Evolutionary conservation across 805 yeast species (phyloP), one percentile per base, ranked within the genome.

Genomic region (Cyberlindnera euphorbiae): DNA sequence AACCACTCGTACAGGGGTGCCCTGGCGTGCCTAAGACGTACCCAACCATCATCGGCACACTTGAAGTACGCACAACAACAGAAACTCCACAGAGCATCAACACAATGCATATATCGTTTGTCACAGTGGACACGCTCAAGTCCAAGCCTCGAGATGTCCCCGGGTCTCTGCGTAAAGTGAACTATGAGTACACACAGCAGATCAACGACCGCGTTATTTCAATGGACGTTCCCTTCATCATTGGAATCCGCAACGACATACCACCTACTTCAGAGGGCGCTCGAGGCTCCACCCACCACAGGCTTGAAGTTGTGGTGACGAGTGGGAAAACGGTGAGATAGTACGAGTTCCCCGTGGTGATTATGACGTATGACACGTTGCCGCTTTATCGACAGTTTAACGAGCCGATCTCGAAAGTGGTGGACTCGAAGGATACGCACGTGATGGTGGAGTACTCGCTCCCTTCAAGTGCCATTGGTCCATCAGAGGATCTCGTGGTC

Each of bases 11-110:
- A 2, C 60, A 69, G 33, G 87, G 87, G 3, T 76, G 82, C 56
- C 85, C 86, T 0, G 87, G 87, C 1, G 75, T 79, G 1, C 75
- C 80, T 1, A 68, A 76, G 34, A 77, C 75, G 3, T 56, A 67
- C 32, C 85, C 86, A 2, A 66, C 83, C 19, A 60, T 79, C 4
- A 76, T 77, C 36, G 76, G 82, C 8, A 70, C 67, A 17, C 50
- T 79, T 12, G 75, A 77, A 44, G 53, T 79, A 13, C 61, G 84
- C 36, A 70, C 81, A 1, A 62, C 62, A 10, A 63, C 65, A 33
- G 77, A 75, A 3, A 49, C 49, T 7, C 71, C 75, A 11, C 70
- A 73, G 45, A 55, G 55, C 3, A 52, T 78, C 26, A 62, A 75
- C n/a, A 58, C 65, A 9, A 68, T 79, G 1, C 70, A 71, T 8